These are phyloP conservation scores for Penicillium oxalicum DNA, from an alignment of 2,329 filamentous ascomycete genomes.

Conservation along the genomic window DNA sequence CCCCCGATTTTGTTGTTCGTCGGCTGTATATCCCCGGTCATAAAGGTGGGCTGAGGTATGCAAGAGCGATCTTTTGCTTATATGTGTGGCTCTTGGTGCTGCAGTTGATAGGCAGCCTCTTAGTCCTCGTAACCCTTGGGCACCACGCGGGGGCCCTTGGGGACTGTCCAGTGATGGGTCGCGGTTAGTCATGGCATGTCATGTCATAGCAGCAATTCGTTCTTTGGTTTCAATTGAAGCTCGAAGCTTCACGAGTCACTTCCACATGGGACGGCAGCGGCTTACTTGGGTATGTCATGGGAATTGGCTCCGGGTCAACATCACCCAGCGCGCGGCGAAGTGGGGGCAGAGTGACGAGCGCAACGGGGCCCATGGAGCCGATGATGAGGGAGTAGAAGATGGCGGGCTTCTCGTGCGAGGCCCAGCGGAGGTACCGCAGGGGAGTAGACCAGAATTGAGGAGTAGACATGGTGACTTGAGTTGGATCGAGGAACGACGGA, in stretches of 20 bases:
- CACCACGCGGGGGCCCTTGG: slow-evolving; percentile 41
- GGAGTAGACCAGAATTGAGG: slow-evolving; percentile 81
- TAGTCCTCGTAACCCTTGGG: slow-evolving; percentile 45
- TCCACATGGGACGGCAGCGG: slow-evolving; percentile 19
- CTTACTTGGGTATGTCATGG: slow-evolving; percentile 89
- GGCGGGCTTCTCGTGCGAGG: slow-evolving; percentile 78
- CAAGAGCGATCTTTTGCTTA: slow-evolving; percentile 4
- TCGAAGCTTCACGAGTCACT: no score
- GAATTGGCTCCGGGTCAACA: slow-evolving; percentile 63
- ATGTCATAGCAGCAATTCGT: neutral
- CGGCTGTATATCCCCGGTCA: no score
- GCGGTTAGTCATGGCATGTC: slow-evolving; percentile 6
- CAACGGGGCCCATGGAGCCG: slow-evolving; percentile 65
- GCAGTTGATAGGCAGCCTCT: slow-evolving; percentile 9
- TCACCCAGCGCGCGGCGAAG: slow-evolving; percentile 69
- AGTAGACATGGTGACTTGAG: slow-evolving; percentile 41
- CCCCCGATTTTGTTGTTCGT: no score
- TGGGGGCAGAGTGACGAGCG: slow-evolving; percentile 66
- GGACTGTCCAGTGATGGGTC: slow-evolving; percentile 31
- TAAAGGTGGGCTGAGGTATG: neutral
- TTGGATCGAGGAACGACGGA: slow-evolving; percentile 13
- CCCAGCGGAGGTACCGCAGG: slow-evolving; percentile 80
- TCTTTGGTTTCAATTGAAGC: neutral
- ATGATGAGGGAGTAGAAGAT: slow-evolving; percentile 82
- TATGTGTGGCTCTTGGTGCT: slow-evolving; percentile 6